Conservation (phyloP, 2,329 filamentous ascomycete species). For the Rhynchosporium agropyri region DNA sequence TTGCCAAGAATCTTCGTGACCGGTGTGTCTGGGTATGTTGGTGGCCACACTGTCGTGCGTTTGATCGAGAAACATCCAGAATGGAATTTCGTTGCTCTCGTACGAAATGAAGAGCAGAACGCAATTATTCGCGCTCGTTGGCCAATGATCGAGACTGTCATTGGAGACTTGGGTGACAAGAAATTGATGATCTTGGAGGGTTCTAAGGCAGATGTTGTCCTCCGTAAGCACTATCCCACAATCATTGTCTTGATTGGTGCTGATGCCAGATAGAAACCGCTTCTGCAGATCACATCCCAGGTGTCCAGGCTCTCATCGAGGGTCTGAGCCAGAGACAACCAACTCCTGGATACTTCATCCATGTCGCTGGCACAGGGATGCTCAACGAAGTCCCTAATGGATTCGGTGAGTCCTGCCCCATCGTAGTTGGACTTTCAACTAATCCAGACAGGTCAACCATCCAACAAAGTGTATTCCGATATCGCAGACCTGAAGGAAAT, state of each 20-base stretch:
- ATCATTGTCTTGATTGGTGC: neutral
- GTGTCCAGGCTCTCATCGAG: conserved; percentile 49
- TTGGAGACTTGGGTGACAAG: conserved; percentile 43
- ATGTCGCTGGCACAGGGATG: conserved; percentile 54
- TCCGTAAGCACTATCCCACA: conserved; percentile 39
- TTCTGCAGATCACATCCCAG: conserved; percentile 32
- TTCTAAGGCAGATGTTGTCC: conserved; percentile 43
- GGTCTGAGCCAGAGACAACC: conserved; percentile 49
- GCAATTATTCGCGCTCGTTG: conserved; percentile 23
- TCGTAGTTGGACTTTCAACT: neutral
- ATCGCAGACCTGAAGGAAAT: conserved; percentile 59
- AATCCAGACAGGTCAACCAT: conserved; percentile 32
- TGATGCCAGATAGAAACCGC: conserved; percentile 30
- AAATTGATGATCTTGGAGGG: conserved; percentile 40
- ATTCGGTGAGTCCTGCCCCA: conserved; percentile 44
- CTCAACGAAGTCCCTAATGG: conserved; percentile 39
- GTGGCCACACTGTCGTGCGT: conserved; percentile 27
- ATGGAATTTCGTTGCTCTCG: conserved; percentile 29
- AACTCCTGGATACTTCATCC: conserved; percentile 52
- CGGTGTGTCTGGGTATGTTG: conserved; percentile 34
- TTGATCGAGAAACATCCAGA: conserved; percentile 32
- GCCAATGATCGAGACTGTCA: conserved; percentile 33
- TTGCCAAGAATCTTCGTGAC: conserved; percentile 33
- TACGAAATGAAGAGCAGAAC: conserved; percentile 31
- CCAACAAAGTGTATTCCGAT: conserved; percentile 60